Conservation (phyloP, 345 rosid species). For the Bretschneidera sinensis region DNA sequence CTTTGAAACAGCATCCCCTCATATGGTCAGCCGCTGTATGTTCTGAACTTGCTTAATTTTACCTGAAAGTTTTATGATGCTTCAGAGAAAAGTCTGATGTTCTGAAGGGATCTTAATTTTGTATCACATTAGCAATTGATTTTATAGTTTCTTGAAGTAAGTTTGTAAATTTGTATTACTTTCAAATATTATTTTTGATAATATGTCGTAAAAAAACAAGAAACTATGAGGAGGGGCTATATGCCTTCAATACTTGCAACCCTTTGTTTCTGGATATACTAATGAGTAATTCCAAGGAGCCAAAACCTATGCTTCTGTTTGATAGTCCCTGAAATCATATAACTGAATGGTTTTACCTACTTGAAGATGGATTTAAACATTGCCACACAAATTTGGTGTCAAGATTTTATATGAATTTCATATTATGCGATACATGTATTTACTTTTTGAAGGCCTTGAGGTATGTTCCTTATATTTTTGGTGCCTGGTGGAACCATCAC, state of each 20-base stretch:
- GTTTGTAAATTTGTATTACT: not conserved
- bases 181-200: not conserved
- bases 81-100: not conserved
- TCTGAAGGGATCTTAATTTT: slow-evolving; percentile 5
- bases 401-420: not conserved
- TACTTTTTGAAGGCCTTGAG: not conserved
- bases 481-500: not conserved
- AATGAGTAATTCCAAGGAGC: not conserved
- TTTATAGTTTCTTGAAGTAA: not conserved
- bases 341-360: not conserved
- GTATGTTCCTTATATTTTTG: not conserved
- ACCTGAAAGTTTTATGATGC: not conserved
- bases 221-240: too few relatives aligned
- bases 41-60: slow-evolving; percentile 25
- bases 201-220: too few relatives aligned
- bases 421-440: not conserved
- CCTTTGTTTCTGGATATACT: not conserved
- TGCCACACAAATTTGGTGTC: not conserved
- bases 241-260: not conserved
- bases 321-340: not conserved
- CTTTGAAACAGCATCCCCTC: slow-evolving; percentile 91
- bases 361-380: not conserved
- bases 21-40: slow-evolving; percentile 95
- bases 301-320: not conserved
- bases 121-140: not conserved